Base-by-base conservation (phyloP, 805 yeast genomes). In the Candida patagonica region DNA sequence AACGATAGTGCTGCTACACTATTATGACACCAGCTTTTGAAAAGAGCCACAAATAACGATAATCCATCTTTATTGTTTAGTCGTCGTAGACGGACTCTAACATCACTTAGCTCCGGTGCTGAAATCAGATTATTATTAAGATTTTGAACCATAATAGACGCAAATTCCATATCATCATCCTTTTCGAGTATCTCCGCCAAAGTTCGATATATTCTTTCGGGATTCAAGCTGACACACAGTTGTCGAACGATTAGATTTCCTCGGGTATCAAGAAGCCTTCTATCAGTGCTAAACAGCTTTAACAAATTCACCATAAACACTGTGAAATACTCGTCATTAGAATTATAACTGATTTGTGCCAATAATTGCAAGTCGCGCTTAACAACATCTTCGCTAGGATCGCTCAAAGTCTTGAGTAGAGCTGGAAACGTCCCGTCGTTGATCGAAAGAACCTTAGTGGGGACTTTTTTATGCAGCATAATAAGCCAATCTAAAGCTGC, bases 401-500 rank as follows among this genome's bases (percentile, higher is more conserved):
- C 80, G 2, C 76, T 67, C 15, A 77, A 66, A 0, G 95, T 83
- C 53, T 78, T 80, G 39, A 92, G 66, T 26, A 92, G 65, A 0
- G 87, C 84, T 9, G 83, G 76, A 51, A 87, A 78, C 32, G 86
- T 80, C 42, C 74, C 74, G 38, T 75, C 80, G 42, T 61, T 54
- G 27, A 57, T 51, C 17, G 59, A 56, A 21, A 78, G 55, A 26
- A 78, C 66, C 43, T 73, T 70, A 29, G 65, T 61, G 2, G 82
- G 80, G 16, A 80, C 79, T 48, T 79, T 79, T 21, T 74, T 69
- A 53, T 87, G 89, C 30, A 92, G 67, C 70, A 85, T 75, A 12
- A 78, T 76, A 24, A 92, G 66, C 98, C 98, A 92, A 47, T 88
- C 95, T 26, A 92, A 63, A 19, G 92, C 79, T 0, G 94, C 85